phyloP scores from a whole-genome alignment of 2,329 filamentous ascomycete genomes.

The Diaporthe humulicola region DNA sequence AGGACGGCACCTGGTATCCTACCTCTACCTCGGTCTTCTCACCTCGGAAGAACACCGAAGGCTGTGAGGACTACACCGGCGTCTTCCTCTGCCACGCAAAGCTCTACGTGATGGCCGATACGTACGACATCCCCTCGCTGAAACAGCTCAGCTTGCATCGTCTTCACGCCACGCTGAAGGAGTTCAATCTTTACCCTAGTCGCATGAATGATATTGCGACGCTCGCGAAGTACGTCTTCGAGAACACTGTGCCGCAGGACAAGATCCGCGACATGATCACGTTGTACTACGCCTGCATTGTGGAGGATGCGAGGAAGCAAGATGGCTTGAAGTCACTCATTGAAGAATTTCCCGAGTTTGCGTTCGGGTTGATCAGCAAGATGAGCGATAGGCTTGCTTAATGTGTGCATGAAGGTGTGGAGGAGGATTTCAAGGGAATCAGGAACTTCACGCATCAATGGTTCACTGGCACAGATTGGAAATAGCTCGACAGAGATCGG shows the following conservation, averaged over 20 bases:
- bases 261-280: conserved; percentile 33
- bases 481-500: not conserved
- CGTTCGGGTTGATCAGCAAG: conserved; percentile 13
- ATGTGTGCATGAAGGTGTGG: accelerated
- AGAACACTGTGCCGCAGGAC: conserved; percentile 34
- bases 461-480: not conserved
- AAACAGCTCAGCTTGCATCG: conserved; percentile 29
- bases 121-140: conserved; percentile 35
- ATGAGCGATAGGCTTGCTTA: conserved; percentile 34
- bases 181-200: conserved; percentile 36
- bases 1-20: not conserved
- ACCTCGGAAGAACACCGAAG: conserved; percentile 30
- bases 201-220: conserved; percentile 32
- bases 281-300: conserved; percentile 38
- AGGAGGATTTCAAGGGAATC: accelerated
- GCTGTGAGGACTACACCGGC: conserved; percentile 37
- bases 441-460: not conserved
- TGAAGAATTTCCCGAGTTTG: conserved; percentile 24
- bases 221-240: conserved; percentile 33
- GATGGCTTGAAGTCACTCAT: conserved; percentile 28
- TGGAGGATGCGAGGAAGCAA: conserved; percentile 36
- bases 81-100: conserved; percentile 41
- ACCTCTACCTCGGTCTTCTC: not conserved
- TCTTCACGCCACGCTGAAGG: conserved; percentile 35
- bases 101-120: conserved; percentile 40